phyloP scores from a whole-genome alignment of 202 grass and related monocot species.

The Dendrocalamus latiflorus region DNA sequence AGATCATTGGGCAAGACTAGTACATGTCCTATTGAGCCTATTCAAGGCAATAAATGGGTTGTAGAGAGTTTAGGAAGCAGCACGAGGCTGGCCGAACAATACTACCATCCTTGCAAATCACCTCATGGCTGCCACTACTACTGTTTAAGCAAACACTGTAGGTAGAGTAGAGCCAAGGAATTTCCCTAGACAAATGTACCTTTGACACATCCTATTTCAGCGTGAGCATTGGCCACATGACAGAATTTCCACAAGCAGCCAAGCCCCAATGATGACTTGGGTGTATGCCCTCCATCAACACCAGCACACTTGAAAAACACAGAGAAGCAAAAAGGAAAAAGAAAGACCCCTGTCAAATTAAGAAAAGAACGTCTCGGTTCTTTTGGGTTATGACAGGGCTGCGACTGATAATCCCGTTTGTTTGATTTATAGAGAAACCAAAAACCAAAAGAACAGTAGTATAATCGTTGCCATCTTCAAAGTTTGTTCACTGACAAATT shows the following conservation, averaged over 20 bases:
- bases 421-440: too few relatives aligned
- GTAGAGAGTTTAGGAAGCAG: not conserved
- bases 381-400: too few relatives aligned
- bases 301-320: not conserved
- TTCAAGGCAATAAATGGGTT: slow-evolving; percentile 19
- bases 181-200: slow-evolving; percentile 38
- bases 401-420: too few relatives aligned
- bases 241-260: not conserved
- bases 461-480: not conserved
- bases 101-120: not conserved
- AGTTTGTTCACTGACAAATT: not conserved
- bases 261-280: not conserved
- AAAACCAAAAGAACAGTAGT: too few relatives aligned
- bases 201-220: slow-evolving; percentile 6
- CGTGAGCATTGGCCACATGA: slow-evolving; percentile 27
- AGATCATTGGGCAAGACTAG: not conserved
- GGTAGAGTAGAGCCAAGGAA: slow-evolving; percentile 9
- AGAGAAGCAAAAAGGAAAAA: not conserved
- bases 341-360: not conserved
- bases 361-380: too few relatives aligned
- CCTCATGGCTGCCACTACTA: too few relatives aligned
- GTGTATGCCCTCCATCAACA: not conserved
- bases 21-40: slow-evolving; percentile 2
- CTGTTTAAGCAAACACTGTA: not conserved
- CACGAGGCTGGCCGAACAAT: slow-evolving; percentile 1